phyloP scores from a whole-genome alignment of 164 flowering plant genomes.

The Aristolochia fimbriata region DNA sequence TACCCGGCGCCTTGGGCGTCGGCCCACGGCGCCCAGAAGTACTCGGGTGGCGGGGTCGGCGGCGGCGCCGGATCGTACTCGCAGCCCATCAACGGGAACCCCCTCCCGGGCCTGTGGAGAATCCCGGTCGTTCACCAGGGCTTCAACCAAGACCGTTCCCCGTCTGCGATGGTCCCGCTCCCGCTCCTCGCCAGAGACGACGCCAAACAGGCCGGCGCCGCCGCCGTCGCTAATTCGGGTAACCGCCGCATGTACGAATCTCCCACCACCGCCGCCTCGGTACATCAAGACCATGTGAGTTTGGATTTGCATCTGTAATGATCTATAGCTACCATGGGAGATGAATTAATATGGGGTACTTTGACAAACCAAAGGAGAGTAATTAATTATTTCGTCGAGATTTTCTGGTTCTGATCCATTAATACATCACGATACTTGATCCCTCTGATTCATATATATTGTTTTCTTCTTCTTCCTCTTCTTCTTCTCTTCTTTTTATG shows the following conservation, averaged over 20 bases:
- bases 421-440: not conserved
- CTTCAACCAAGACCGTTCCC: constrained; percentile 17
- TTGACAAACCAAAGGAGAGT: too few species aligned
- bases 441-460: too few species aligned
- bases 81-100: constrained; percentile 57
- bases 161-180: constrained; percentile 2
- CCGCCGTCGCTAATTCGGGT: constrained; percentile 5
- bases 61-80: constrained; percentile 1
- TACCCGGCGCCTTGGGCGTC: constrained; percentile 11
- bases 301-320: constrained; percentile 85
- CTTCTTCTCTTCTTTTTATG: too few species aligned
- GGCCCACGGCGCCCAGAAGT: constrained; percentile 13
- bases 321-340: too few species aligned
- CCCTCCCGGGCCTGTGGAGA: constrained; percentile 58
- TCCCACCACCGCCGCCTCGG: constrained; percentile 21
- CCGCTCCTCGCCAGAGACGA: constrained; percentile 20
- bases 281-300: constrained; percentile 78
- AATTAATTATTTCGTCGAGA: not conserved
- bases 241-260: constrained; percentile 25
- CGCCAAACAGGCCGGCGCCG: constrained; percentile 9
- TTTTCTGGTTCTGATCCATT: not conserved
- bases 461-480: too few species aligned
- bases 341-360: too few species aligned
- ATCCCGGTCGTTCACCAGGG: constrained; percentile 34
- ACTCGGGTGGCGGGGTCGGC: not conserved